Conservation (phyloP, 2,329 filamentous ascomycete species). For the Clarireedia monteithiana region DNA sequence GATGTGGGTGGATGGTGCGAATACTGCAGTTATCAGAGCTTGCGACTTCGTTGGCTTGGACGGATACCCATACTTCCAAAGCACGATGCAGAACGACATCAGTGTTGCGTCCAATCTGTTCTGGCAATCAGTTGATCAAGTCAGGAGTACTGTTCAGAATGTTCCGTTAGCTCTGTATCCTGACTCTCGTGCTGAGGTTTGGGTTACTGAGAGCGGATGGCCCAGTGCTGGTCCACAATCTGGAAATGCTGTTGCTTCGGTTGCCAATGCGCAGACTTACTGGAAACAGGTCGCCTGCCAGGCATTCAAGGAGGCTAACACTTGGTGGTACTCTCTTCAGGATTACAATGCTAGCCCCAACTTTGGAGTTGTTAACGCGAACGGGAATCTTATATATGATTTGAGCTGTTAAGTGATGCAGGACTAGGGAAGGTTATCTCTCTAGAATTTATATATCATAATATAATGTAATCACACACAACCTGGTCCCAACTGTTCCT, state of each 20-base stretch:
- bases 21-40: conserved; percentile 51
- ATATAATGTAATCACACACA: too few species aligned
- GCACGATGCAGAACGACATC: conserved; percentile 46
- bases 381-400: conserved; percentile 20
- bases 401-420: conserved; percentile 16
- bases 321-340: conserved; percentile 55
- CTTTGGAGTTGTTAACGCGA: conserved; percentile 33
- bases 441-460: too few species aligned
- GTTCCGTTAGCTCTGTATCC: conserved; percentile 26
- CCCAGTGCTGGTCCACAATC: conserved; percentile 46
- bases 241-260: conserved; percentile 46
- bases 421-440: too few species aligned
- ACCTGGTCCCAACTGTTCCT: too few species aligned
- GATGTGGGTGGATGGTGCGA: conserved; percentile 50
- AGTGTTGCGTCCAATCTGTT: conserved; percentile 48
- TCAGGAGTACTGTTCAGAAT: conserved; percentile 29
- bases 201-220: conserved; percentile 61
- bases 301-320: conserved; percentile 44
- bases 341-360: conserved; percentile 39
- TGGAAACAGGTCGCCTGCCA: conserved; percentile 55
- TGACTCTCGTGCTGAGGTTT: conserved; percentile 41
- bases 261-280: conserved; percentile 54
- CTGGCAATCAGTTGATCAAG: conserved; percentile 31
- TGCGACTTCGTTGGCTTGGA: conserved; percentile 59
- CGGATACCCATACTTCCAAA: conserved; percentile 61